Evolutionary conservation across 371 early-diverging fungal genomes (phyloP), one percentile per base, ranked within the genome.

Genomic region (Apophysomyces variabilis): DNA sequence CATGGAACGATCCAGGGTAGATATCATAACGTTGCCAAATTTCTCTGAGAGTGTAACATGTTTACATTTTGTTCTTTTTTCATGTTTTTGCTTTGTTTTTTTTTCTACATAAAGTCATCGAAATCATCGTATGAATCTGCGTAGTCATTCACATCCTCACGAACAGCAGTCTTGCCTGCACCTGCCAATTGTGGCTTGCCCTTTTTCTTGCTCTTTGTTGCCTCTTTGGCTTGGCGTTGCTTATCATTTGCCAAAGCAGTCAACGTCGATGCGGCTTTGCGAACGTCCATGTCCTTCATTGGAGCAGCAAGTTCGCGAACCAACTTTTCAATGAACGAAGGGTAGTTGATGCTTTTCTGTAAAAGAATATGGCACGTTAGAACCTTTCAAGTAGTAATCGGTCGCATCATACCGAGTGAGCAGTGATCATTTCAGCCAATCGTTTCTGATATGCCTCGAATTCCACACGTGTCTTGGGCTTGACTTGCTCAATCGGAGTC

Each of bases 171-270:
- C 56, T 78, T 77, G 65, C 79, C 76, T 45, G 73, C 85, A 41
- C 84, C 80, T 26, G 74, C 76, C 60, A 89, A 76, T 68, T 87
- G 84, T 60, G 87, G 85, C 68, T 78, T 88, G 62, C 83, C 87
- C 76, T 90, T 91, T 78, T 88, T 88, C 77, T 88, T 89, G 66
- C 78, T 65, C 78, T 91, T 93, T 41, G 69, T 61, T 4, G 87
- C 87, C 12, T 92, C 94, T 75, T 86, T 87, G 18, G 87, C 87
- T 14, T 88, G 87, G 58, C 86, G 88, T 80, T 94, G 94, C 82
- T 97, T 96, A 74, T 96, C 97, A 73, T 94, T 95, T 58, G 94
- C 93, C 66, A 96, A 76, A 5, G 90, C 86, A 5, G 91, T 90
- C 68, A 96, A 70, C 5, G 92, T 77, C 57, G 92, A 86, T 7